Conservation (phyloP, 1,284 basidiomycete species). For the Leccinum subrobustum region DNA sequence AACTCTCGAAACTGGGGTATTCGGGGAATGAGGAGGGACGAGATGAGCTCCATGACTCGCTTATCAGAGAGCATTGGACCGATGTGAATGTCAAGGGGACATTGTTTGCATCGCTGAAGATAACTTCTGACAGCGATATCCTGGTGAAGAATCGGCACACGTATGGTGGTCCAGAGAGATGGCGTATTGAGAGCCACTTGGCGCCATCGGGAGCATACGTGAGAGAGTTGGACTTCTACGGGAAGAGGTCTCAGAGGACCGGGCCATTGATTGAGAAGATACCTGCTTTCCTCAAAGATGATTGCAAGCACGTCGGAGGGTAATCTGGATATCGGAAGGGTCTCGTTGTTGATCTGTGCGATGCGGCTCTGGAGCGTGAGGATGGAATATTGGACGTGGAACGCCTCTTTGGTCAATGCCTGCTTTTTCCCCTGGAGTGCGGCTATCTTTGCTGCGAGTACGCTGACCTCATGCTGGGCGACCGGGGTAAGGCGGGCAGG, state of each 20-base stretch:
- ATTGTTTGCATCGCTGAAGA: constrained; percentile 32
- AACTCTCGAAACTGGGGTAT: constrained; percentile 33
- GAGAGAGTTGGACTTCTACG: constrained; percentile 33
- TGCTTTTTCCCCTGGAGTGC: constrained; percentile 26
- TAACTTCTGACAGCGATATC: constrained; percentile 28
- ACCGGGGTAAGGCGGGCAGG: constrained; percentile 18
- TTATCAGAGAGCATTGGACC: constrained; percentile 31
- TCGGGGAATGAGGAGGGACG: constrained; percentile 29
- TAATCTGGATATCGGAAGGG: constrained; percentile 31
- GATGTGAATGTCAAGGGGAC: constrained; percentile 30
- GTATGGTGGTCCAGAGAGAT: constrained; percentile 33
- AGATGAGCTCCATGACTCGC: constrained; percentile 26
- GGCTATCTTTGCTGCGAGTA: constrained; percentile 22
- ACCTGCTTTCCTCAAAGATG: constrained; percentile 33
- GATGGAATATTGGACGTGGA: constrained; percentile 29
- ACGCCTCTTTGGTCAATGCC: constrained; percentile 26
- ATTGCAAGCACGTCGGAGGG: constrained; percentile 35
- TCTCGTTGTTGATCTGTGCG: constrained; percentile 32
- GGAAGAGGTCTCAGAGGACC: constrained; percentile 32
- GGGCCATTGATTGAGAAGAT: constrained; percentile 29
- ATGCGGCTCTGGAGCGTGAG: constrained; percentile 33
- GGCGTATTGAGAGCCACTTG: constrained; percentile 34
- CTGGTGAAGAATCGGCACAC: constrained; percentile 34
- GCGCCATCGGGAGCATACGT: constrained; percentile 32
- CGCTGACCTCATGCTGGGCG: constrained; percentile 29